Percentiles rank a stretch among this genome's conserved stretches.
Evolutionary conservation across 1,284 basidiomycete species (phyloP).

Genomic region (Cystobasidiaceae sp.): DNA sequence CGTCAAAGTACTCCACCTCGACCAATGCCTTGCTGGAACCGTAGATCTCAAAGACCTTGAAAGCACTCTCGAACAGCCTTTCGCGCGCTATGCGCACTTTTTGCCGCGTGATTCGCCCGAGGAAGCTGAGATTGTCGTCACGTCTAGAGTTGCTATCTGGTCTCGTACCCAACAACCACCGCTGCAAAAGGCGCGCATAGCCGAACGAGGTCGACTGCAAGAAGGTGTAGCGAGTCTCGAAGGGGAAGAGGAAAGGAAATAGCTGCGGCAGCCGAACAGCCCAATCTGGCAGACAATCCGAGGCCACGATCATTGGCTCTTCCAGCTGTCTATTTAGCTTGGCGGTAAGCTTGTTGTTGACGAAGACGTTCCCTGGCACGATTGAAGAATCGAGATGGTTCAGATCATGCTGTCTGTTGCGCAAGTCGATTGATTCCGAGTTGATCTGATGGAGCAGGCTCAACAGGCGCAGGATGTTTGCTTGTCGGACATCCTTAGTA

Average conservation of each 20-base stretch:
- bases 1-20: slow-evolving; percentile 98
- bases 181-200: slow-evolving; percentile 84
- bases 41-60: slow-evolving; percentile 96
- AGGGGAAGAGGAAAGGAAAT: slow-evolving; percentile 97
- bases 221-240: slow-evolving; percentile 93
- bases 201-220: slow-evolving; percentile 96
- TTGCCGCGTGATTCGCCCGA: slow-evolving; percentile 86
- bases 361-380: slow-evolving; percentile 69
- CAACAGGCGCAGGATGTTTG: slow-evolving; percentile 84
- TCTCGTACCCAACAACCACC: slow-evolving; percentile 77
- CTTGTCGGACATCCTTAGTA: slow-evolving; percentile 75
- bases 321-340: slow-evolving; percentile 97
- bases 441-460: slow-evolving; percentile 75
- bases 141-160: slow-evolving; percentile 56
- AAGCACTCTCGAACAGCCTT: slow-evolving; percentile 91
- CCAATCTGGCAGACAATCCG: slow-evolving; percentile 94
- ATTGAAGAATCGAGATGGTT: slow-evolving; percentile 28
- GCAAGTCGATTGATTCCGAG: slow-evolving; percentile 52
- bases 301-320: slow-evolving; percentile 97
- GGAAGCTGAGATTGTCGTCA: slow-evolving; percentile 83
- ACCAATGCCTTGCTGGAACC: slow-evolving; percentile 81
- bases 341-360: slow-evolving; percentile 97
- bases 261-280: slow-evolving; percentile 86
- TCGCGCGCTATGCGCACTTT: slow-evolving; percentile 94
- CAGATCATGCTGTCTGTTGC: slow-evolving; percentile 2